Conservation (phyloP, 768 basidiomycete genomes). For the Tulasnella sp. region DNA sequence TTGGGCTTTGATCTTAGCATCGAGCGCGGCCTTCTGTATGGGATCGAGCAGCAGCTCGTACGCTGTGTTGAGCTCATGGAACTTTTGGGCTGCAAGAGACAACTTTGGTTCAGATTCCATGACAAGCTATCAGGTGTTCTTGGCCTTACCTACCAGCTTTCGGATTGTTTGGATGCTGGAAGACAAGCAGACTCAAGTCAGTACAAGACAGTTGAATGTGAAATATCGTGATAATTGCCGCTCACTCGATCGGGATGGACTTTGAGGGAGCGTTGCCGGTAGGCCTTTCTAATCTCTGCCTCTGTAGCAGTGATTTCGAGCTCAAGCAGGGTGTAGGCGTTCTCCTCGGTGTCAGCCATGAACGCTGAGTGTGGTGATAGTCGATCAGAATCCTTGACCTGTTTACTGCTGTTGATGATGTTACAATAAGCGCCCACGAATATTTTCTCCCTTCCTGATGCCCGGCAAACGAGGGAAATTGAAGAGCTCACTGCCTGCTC, state of each 20-base stretch:
- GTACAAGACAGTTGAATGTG: slow-evolving; percentile 14
- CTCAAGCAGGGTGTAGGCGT: slow-evolving; percentile 63
- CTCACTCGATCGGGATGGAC: slow-evolving; percentile 78
- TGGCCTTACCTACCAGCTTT: slow-evolving; percentile 46
- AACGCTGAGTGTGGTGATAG: too few species aligned
- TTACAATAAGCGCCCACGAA: background rate
- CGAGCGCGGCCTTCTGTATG: slow-evolving; percentile 61
- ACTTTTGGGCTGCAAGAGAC: slow-evolving; percentile 47
- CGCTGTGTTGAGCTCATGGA: slow-evolving; percentile 73
- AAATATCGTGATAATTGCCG: slow-evolving; percentile 21
- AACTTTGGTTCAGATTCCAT: background rate
- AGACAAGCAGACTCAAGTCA: slow-evolving; percentile 12
- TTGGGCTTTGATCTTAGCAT: slow-evolving; percentile 64
- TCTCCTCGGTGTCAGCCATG: slow-evolving; percentile 43
- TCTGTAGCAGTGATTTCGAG: slow-evolving; percentile 56
- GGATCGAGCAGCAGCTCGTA: slow-evolving; percentile 76
- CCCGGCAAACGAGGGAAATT: background rate
- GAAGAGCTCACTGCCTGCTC: slow-evolving; percentile 11
- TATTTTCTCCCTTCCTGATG: background rate
- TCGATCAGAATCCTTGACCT: too few species aligned
- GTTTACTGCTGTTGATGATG: background rate
- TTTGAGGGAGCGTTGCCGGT: slow-evolving; percentile 67
- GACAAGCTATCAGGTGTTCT: background rate
- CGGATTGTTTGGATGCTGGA: slow-evolving; percentile 65
- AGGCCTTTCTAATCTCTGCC: slow-evolving; percentile 67